Evolutionary conservation across 768 basidiomycete genomes (phyloP).

Genomic region (Russula griseocarnosa): DNA sequence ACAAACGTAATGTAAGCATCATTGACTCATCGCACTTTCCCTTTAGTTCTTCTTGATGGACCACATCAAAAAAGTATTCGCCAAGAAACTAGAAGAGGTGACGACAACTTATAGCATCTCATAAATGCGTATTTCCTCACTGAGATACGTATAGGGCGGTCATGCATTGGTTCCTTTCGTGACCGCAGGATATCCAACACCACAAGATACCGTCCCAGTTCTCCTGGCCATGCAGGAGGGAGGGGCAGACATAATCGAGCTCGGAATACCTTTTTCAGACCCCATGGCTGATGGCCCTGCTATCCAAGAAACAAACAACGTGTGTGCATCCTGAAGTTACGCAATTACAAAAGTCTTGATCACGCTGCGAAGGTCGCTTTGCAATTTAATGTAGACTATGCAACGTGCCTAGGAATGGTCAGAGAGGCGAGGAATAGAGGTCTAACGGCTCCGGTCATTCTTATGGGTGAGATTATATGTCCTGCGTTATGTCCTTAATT

Average conservation of each 20-base stretch:
- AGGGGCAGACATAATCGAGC: slow-evolving; percentile 91
- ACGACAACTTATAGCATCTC: neutral
- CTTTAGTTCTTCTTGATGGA: slow-evolving; percentile 51
- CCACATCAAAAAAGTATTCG: slow-evolving; percentile 64
- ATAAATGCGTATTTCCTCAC: neutral
- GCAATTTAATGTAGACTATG: slow-evolving; percentile 73
- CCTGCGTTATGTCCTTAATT: neutral
- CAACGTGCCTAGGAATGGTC: slow-evolving; percentile 67
- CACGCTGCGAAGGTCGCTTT: slow-evolving; percentile 64
- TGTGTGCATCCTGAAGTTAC: slow-evolving; percentile 38
- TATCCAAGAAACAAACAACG: slow-evolving; percentile 93
- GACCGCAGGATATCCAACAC: slow-evolving; percentile 87
- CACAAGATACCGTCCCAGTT: slow-evolving; percentile 76
- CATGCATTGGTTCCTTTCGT: slow-evolving; percentile 82
- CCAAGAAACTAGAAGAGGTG: slow-evolving; percentile 57
- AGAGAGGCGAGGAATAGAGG: slow-evolving; percentile 78
- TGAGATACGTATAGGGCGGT: slow-evolving; percentile 40
- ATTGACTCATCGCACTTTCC: neutral
- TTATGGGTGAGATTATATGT: slow-evolving; percentile 68
- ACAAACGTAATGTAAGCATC: too few species aligned
- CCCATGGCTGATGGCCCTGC: slow-evolving; percentile 93
- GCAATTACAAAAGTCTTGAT: slow-evolving; percentile 3
- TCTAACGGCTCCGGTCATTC: slow-evolving; percentile 78
- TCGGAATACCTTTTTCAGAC: slow-evolving; percentile 94
- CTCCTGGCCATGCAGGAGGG: slow-evolving; percentile 91